Conservation (phyloP, 2,329 filamentous ascomycete species). For the Podosphaera xanthii region DNA sequence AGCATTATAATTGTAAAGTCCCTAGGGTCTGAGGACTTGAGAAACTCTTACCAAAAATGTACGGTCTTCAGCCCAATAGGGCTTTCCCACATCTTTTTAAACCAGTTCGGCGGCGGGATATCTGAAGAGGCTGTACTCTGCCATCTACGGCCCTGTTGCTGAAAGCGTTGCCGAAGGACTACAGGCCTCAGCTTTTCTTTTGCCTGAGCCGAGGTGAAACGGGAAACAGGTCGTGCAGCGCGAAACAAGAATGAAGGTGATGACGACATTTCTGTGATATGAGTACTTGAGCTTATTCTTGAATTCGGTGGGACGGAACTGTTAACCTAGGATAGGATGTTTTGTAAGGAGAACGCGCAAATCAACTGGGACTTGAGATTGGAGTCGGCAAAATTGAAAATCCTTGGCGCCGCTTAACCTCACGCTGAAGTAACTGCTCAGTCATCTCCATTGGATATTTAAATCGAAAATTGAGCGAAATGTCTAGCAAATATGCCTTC, state of each 20-base stretch:
- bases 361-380: no score
- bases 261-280: neutral
- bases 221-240: neutral
- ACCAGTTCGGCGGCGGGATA: constrained; percentile 26
- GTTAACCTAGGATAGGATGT: no score
- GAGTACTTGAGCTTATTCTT: no score
- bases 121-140: constrained; percentile 35
- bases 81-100: constrained; percentile 67
- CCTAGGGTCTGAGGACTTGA: neutral
- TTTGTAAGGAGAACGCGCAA: no score
- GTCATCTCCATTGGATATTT: no score
- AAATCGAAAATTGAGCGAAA: constrained; percentile 19
- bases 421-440: no score
- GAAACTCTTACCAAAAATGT: constrained; percentile 63
- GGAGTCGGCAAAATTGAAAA: no score
- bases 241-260: neutral
- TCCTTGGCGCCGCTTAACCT: no score
- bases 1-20: constrained; percentile 4
- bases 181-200: neutral
- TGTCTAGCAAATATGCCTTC: constrained; percentile 90
- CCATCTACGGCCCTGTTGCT: constrained; percentile 31
- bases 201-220: neutral
- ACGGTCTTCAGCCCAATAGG: constrained; percentile 75
- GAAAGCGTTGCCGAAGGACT: neutral
- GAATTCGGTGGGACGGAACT: no score